These are phyloP conservation scores for Zygotorulaspora danielsina DNA, from an alignment of 805 yeast genomes.

Conservation along the genomic window DNA sequence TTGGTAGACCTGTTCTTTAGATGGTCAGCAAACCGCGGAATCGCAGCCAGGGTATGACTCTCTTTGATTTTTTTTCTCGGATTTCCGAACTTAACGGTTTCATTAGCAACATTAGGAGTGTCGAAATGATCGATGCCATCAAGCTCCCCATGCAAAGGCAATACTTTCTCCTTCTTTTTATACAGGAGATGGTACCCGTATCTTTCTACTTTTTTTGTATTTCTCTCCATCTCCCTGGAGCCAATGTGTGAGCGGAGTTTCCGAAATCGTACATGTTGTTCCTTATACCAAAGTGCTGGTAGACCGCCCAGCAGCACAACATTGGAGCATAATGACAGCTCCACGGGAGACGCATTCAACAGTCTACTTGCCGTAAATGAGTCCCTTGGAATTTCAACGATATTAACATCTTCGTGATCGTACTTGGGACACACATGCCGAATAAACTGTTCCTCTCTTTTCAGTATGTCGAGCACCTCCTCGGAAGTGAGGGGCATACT, in stretches of 20 bases:
- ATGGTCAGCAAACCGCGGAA: too few species aligned
- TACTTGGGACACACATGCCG: slow-evolving; percentile 13
- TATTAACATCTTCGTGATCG: slow-evolving; percentile 3
- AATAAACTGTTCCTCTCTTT: slow-evolving; percentile 21
- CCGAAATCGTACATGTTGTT: slow-evolving; percentile 15
- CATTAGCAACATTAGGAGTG: neutral
- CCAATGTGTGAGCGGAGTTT: slow-evolving; percentile 8
- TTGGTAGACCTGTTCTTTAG: too few species aligned
- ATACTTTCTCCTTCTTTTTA: slow-evolving; percentile 2
- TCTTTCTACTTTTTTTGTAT: slow-evolving; percentile 5
- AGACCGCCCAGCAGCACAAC: slow-evolving; percentile 52
- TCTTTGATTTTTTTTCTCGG: neutral
- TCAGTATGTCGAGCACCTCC: slow-evolving; percentile 15
- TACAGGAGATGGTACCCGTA: slow-evolving; percentile 16
- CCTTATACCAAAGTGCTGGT: slow-evolving; percentile 51
- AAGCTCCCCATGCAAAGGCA: neutral
- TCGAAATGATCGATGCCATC: neutral
- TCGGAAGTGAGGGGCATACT: slow-evolving; percentile 16
- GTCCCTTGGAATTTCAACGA: slow-evolving; percentile 40
- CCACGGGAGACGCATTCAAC: slow-evolving; percentile 46
- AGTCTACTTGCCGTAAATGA: slow-evolving; percentile 63
- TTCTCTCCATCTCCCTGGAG: slow-evolving; percentile 9
- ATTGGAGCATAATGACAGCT: slow-evolving; percentile 47
- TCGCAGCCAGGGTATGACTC: neutral
- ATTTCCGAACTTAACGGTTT: too few species aligned